A percentile compares a stretch with the other conserved stretches of the same genome.
phyloP scores from a whole-genome alignment of 805 yeast genomes.

The Priceomyces medius region DNA sequence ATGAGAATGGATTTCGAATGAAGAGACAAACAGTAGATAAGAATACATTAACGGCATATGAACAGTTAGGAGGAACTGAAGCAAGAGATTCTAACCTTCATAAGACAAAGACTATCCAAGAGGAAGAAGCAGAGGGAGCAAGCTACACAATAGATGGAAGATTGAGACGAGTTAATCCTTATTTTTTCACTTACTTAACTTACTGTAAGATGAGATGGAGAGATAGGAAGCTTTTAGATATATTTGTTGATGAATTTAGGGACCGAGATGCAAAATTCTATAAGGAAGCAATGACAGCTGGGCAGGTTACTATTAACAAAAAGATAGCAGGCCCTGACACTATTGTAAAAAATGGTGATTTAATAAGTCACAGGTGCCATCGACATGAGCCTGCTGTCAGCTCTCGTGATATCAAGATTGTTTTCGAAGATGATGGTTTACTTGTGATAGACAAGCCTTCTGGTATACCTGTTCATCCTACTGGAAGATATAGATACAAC shows the following conservation, averaged over 20 bases:
- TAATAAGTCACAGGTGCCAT: constrained; percentile 74
- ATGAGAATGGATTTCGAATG: constrained; percentile 48
- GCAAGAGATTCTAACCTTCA: constrained; percentile 21
- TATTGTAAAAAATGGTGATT: constrained; percentile 75
- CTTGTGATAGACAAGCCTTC: constrained; percentile 90
- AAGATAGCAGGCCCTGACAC: constrained; percentile 63
- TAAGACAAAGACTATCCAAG: constrained; percentile 39
- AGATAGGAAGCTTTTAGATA: constrained; percentile 73
- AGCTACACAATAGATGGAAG: constrained; percentile 56
- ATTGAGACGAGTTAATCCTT: constrained; percentile 76
- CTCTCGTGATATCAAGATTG: constrained; percentile 57
- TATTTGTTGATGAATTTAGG: constrained; percentile 82
- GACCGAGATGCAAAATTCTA: constrained; percentile 73
- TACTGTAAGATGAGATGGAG: constrained; percentile 92
- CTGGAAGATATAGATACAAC: constrained; percentile 77
- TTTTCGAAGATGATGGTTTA: constrained; percentile 70
- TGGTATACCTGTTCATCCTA: constrained; percentile 95
- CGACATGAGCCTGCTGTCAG: constrained; percentile 89
- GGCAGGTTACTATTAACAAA: constrained; percentile 74
- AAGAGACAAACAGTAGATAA: constrained; percentile 47
- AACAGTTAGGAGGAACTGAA: constrained; percentile 36
- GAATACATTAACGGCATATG: constrained; percentile 37
- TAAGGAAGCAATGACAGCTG: constrained; percentile 46
- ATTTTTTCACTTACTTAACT: constrained; percentile 85
- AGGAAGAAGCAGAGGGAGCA: constrained; percentile 60